Conservation (phyloP, 306 rosid species). For the Lablab purpureus region DNA sequence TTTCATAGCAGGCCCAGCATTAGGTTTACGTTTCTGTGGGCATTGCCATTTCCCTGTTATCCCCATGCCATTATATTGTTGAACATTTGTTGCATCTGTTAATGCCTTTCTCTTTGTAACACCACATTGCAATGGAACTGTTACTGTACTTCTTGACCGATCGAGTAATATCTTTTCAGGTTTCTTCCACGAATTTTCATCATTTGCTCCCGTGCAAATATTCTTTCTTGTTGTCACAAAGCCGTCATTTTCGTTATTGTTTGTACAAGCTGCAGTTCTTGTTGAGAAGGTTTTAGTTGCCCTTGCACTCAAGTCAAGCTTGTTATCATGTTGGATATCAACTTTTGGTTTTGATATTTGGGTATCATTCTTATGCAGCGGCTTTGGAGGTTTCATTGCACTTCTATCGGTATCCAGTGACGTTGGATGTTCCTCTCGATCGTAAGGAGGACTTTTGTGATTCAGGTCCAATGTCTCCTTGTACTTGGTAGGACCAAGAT, state of each 20-base stretch:
- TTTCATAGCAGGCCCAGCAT: constrained; percentile 76
- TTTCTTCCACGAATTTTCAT: constrained; percentile 50
- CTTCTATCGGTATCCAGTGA: constrained; percentile 28
- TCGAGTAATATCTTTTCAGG: constrained; percentile 28
- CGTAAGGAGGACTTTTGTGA: constrained; percentile 35
- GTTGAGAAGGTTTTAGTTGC: constrained; percentile 37
- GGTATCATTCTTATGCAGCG: constrained; percentile 15
- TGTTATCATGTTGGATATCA: constrained; percentile 37
- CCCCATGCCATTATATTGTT: constrained; percentile 47
- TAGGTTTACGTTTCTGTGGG: constrained; percentile 81
- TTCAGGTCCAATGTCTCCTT: constrained; percentile 35
- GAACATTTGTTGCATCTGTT: constrained; percentile 75
- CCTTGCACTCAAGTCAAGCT: constrained; percentile 15
- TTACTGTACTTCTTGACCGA: constrained; percentile 31
- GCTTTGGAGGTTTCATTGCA: constrained; percentile 35
- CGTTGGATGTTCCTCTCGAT: constrained; percentile 31
- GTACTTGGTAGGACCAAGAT: constrained; percentile 37
- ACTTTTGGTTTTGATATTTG: constrained; percentile 34
- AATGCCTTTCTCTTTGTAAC: constrained; percentile 60
- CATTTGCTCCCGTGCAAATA: constrained; percentile 21
- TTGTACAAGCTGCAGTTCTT: constrained; percentile 45
- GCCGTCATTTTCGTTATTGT: constrained; percentile 62
- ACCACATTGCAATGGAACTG: constrained; percentile 32
- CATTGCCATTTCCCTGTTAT: constrained; percentile 85
- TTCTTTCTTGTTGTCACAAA: constrained; percentile 68